Evolutionary conservation across 1,139 yeast genomes (phyloP).

Genomic region (Kodamaea derodonti): DNA sequence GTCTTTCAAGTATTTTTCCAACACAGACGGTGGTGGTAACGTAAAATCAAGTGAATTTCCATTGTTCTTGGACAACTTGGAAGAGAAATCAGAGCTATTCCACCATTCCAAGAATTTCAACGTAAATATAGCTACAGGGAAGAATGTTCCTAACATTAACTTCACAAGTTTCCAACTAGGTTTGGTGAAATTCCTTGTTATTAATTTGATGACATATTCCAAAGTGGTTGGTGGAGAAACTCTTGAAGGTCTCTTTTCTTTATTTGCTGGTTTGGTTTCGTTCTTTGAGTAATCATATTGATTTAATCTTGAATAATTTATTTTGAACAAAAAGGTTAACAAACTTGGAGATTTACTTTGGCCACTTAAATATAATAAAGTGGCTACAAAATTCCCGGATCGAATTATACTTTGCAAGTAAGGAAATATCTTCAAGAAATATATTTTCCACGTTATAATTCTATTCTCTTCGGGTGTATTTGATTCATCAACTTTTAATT

Average conservation of each 20-base stretch:
- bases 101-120: slow-evolving; percentile 94
- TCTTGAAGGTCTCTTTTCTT: slow-evolving; percentile 21
- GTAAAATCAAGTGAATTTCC: slow-evolving; percentile 47
- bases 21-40: slow-evolving; percentile 51
- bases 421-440: slow-evolving; percentile 64
- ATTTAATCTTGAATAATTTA: slow-evolving; percentile 68
- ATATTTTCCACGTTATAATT: slow-evolving; percentile 31
- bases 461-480: slow-evolving; percentile 26
- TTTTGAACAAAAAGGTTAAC: slow-evolving; percentile 57
- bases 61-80: slow-evolving; percentile 53
- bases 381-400: slow-evolving; percentile 53
- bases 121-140: slow-evolving; percentile 82
- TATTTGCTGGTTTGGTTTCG: slow-evolving; percentile 24
- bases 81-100: slow-evolving; percentile 75
- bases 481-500: slow-evolving; percentile 31
- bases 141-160: slow-evolving; percentile 45
- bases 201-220: slow-evolving; percentile 35
- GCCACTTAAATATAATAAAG: slow-evolving; percentile 68
- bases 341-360: slow-evolving; percentile 61
- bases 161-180: slow-evolving; percentile 42
- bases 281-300: slow-evolving; percentile 57
- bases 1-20: slow-evolving; percentile 14
- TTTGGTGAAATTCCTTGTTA: slow-evolving; percentile 27
- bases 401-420: slow-evolving; percentile 45
- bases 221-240: slow-evolving; percentile 51